phyloP scores from a whole-genome alignment of 495 filamentous ascomycete species.

The Penicillium soppii region DNA sequence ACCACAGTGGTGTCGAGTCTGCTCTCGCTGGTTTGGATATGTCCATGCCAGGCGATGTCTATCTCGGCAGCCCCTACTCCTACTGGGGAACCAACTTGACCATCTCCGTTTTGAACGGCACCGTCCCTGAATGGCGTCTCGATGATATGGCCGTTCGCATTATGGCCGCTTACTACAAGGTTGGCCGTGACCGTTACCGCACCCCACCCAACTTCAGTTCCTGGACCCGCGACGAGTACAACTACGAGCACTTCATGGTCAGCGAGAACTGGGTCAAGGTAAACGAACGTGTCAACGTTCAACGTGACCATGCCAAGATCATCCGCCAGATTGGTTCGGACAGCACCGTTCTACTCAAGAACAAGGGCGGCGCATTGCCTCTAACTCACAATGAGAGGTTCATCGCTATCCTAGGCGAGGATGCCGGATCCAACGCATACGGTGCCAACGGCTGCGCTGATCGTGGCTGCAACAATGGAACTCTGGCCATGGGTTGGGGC shows the following conservation, averaged over 20 bases:
- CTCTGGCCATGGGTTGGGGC: conserved; percentile 93
- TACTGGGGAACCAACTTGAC: conserved; percentile 91
- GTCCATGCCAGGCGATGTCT: conserved; percentile 89
- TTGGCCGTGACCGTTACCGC: conserved; percentile 63
- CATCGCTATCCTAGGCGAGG: conserved; percentile 80
- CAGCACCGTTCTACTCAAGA: conserved; percentile 88
- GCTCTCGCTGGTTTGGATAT: conserved; percentile 89
- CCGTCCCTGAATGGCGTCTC: conserved; percentile 83
- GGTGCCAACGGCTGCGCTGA: conserved; percentile 88
- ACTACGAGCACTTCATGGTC: conserved; percentile 62
- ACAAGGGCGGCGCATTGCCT: conserved; percentile 70
- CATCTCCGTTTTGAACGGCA: conserved; percentile 83
- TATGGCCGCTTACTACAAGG: conserved; percentile 91
- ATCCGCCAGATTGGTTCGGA: conserved; percentile 74
- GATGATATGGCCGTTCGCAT: conserved; percentile 94
- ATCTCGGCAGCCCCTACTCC: conserved; percentile 67
- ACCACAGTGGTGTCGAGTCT: conserved; percentile 76
- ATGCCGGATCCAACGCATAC: conserved; percentile 71
- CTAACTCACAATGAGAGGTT: conserved; percentile 71
- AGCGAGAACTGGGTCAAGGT: conserved; percentile 62
- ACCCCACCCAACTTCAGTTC: conserved; percentile 82
- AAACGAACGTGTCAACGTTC: conserved; percentile 86
- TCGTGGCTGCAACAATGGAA: conserved; percentile 81
- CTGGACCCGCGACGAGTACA: conserved; percentile 78
- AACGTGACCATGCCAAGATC: conserved; percentile 64